Base-by-base conservation (phyloP, 768 basidiomycete genomes). In the Termitomyces sp. region DNA sequence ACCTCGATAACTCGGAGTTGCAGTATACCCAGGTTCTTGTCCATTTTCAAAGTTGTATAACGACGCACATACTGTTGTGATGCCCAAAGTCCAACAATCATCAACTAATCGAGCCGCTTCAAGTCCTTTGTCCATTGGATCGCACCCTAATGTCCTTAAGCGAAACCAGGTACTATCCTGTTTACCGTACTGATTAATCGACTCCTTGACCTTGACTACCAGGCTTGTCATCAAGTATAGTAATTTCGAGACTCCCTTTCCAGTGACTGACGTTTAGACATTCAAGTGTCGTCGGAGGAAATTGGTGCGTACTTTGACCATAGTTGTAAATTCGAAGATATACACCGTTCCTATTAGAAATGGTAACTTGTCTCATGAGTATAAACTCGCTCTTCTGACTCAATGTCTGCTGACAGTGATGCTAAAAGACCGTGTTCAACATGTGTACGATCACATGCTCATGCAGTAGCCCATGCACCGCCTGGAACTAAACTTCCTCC, bases 381-480 rank as follows among this genome's bases (percentile, higher is more conserved):
- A 19, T 35, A 48, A 53, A 34, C 24, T 55, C 15, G 54, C 30
- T 15, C 34, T 51, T 32, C 40, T 30, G 24, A 57, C 48, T 41
- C 38, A 58, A 22, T 43, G 42, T 35, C 21, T 43, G 30, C 22
- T 37, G 38, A 54, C 57, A 90, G 88, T 65, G 88, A 90, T 62
- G 86, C 88, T 7, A 83, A 85, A 64, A 73, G 84, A 41, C 88
- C 88, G 5, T 90, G 88, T 64, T 84, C 87, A 26, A 90, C 88
- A 2, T 90, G 88, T 64, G 74, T 84, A 55, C 81, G 88, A 32
- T 89, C 87, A 21, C 87, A 88, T 73, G 76, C 84, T 1, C 85
- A 89, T 70, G 81, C 85, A 9, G 64, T 80, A 51, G 75, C 79
- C 12, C 86, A 86, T 69, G 79, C 85, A 12, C 74, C 80, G 1